Conservation (phyloP, 106 monocot genomes). For the Allium fistulosum region DNA sequence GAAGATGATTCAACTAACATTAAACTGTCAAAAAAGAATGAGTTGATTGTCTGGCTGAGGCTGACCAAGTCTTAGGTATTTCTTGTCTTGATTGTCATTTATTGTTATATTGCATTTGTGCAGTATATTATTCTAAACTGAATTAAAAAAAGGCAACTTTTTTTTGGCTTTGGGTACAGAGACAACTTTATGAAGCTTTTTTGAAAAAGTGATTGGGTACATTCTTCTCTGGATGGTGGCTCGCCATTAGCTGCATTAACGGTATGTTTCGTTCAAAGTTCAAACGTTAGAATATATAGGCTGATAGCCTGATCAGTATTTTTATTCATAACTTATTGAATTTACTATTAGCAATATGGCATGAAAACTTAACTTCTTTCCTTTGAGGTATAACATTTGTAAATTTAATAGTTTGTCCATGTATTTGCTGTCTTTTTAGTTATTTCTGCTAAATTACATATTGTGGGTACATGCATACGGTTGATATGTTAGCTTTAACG, state of each 20-base stretch:
- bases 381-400: not conserved
- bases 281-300: too few species aligned
- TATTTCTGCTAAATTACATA: too few species aligned
- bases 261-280: constrained; percentile 15
- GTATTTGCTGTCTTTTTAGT: too few species aligned
- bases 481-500: too few species aligned
- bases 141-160: not conserved
- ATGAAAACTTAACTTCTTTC: not conserved
- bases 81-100: not conserved
- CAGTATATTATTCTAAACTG: not conserved
- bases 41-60: constrained; percentile 90
- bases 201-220: constrained; percentile 82
- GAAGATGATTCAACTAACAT: constrained; percentile 25
- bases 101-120: not conserved
- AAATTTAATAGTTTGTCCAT: too few species aligned
- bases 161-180: constrained; percentile 32
- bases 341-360: not conserved
- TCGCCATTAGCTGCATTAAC: constrained; percentile 93
- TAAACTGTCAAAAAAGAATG: constrained; percentile 75
- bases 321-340: not conserved
- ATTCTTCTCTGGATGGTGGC: constrained; percentile 52
- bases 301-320: too few species aligned
- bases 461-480: too few species aligned
- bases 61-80: constrained; percentile 72
- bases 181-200: constrained; percentile 98